Conservation (phyloP, 257 asterid genomes). For the Solanum sparsipilum region DNA sequence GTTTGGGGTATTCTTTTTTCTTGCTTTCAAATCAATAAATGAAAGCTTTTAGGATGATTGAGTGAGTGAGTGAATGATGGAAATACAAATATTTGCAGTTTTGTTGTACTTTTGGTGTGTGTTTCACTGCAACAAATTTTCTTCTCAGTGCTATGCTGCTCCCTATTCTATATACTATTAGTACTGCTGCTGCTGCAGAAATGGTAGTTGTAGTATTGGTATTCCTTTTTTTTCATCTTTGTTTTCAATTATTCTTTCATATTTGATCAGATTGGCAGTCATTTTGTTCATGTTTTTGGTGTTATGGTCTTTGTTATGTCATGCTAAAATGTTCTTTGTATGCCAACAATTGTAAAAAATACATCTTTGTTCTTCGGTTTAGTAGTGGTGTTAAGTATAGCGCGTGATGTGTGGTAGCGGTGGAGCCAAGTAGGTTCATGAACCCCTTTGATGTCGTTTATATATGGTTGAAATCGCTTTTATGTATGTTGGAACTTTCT, state of each 20-base stretch:
- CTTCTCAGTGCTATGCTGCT: background rate
- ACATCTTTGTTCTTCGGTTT: background rate
- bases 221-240: background rate
- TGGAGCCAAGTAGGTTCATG: background rate
- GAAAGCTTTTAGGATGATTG: slow-evolving; percentile 44
- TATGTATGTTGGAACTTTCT: no score
- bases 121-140: background rate
- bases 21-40: background rate
- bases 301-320: background rate
- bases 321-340: background rate
- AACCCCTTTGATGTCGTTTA: no score
- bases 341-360: background rate
- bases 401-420: background rate
- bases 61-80: slow-evolving; percentile 32
- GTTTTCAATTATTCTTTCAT: slow-evolving; percentile 1
- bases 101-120: background rate
- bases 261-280: slow-evolving; percentile 75
- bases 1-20: background rate
- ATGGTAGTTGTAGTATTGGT: background rate
- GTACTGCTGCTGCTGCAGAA: background rate
- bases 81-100: slow-evolving; percentile 9
- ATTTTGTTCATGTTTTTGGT: slow-evolving; percentile 18
- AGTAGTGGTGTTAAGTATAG: background rate
- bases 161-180: background rate
- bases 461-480: background rate